phyloP scores from a whole-genome alignment of 129 eudicot genomes.

The Rutidosis leptorrhynchoides region DNA sequence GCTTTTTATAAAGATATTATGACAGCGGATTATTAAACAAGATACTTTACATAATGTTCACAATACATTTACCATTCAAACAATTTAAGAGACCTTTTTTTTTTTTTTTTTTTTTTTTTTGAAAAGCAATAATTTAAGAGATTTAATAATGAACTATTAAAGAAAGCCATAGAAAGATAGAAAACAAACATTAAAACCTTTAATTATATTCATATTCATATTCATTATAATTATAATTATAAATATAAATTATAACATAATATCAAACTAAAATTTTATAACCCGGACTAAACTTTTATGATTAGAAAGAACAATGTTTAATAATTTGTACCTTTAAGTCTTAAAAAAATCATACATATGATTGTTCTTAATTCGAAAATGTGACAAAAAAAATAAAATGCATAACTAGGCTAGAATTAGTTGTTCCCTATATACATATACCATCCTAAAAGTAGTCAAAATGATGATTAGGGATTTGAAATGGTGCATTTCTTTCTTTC shows the following conservation, averaged over 20 bases:
- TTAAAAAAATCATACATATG: conserved; percentile 26
- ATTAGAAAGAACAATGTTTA: conserved; percentile 18
- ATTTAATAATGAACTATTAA: no score
- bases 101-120: no score
- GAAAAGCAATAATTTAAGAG: no score
- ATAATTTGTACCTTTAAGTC: conserved; percentile 27
- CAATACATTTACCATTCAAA: no score
- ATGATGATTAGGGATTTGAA: conserved; percentile 59
- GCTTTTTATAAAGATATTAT: no score
- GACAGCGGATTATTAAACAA: no score
- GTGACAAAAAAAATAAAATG: conserved; percentile 14
- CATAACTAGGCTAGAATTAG: conserved; percentile 35
- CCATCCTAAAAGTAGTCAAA: conserved; percentile 65
- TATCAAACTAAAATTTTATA: background rate
- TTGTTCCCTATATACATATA: conserved; percentile 28
- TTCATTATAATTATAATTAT: no score
- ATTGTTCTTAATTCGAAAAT: conserved; percentile 15
- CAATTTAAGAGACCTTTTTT: no score
- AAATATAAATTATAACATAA: background rate
- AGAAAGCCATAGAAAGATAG: no score
- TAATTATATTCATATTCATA: no score
- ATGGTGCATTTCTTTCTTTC: conserved; percentile 75
- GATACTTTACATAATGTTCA: no score
- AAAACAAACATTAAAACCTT: no score
- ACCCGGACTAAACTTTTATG: conserved; percentile 3